Evolutionary conservation across 306 rosid genomes (phyloP).

Genomic region (Hippophae gyantsensis): DNA sequence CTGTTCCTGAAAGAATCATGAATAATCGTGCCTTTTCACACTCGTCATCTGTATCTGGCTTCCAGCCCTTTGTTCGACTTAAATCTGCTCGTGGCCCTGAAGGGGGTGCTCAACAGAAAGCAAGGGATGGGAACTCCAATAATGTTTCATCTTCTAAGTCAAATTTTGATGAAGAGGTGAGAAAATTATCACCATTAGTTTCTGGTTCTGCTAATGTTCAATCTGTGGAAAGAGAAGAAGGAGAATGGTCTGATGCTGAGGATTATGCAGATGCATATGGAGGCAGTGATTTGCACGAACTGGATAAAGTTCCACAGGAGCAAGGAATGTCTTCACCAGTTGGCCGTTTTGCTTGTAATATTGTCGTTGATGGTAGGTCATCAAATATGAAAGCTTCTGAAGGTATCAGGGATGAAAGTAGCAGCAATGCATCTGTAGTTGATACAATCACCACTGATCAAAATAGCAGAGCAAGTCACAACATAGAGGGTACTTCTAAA

Average conservation of each 20-base stretch:
- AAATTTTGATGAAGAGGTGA: constrained; percentile 32
- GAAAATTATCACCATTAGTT: constrained; percentile 28
- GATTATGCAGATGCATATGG: constrained; percentile 49
- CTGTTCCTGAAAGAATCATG: constrained; percentile 43
- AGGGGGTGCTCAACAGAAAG: constrained; percentile 35
- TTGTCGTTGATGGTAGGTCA: constrained; percentile 35
- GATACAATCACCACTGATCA: constrained; percentile 40
- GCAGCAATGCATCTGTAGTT: constrained; percentile 35
- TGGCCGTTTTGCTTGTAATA: constrained; percentile 27
- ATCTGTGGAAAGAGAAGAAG: constrained; percentile 82
- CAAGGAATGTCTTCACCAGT: constrained; percentile 26
- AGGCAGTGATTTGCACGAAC: constrained; percentile 33
- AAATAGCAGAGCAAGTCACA: constrained; percentile 40
- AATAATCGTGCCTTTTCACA: constrained; percentile 75
- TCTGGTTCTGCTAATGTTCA: constrained; percentile 28
- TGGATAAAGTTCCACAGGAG: constrained; percentile 37
- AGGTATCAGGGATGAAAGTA: constrained; percentile 33
- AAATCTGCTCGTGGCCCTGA: constrained; percentile 40
- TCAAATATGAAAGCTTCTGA: constrained; percentile 34
- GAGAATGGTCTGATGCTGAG: constrained; percentile 97
- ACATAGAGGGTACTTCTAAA: constrained; percentile 46
- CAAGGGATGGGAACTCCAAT: constrained; percentile 30
- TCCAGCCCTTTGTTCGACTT: constrained; percentile 86
- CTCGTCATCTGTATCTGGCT: constrained; percentile 77
- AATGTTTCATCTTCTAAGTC: constrained; percentile 24